Percentiles rank a stretch among this genome's conserved stretches.
These are phyloP conservation scores for Sugiyamaella castrensis DNA, from an alignment of 1,139 yeast species.

Conservation along the genomic window DNA sequence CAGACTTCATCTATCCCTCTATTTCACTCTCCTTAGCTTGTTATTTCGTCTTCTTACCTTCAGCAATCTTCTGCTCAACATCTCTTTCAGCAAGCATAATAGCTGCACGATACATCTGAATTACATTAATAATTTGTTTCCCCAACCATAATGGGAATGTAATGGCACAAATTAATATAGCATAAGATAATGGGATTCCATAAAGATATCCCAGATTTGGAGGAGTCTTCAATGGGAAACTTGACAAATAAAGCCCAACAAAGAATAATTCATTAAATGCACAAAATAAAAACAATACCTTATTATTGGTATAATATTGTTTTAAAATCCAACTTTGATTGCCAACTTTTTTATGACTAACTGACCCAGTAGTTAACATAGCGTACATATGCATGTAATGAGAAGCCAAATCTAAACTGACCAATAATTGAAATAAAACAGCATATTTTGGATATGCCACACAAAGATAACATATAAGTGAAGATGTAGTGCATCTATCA, in stretches of 20 bases:
- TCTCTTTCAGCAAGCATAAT: conserved; percentile 75
- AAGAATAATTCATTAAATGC: conserved; percentile 91
- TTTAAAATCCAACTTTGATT: conserved; percentile 70
- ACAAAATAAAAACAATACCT: conserved; percentile 82
- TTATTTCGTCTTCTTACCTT: too few relatives aligned
- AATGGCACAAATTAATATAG: conserved; percentile 60
- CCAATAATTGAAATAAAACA: conserved; percentile 77
- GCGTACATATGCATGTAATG: conserved; percentile 99
- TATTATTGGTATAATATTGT: conserved; percentile 82
- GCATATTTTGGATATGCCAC: conserved; percentile 68
- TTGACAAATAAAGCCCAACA: conserved; percentile 78
- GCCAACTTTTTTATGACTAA: conserved; percentile 82
- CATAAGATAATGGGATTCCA: conserved; percentile 53
- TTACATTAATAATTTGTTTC: conserved; percentile 86
- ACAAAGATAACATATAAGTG: conserved; percentile 80
- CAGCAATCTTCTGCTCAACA: conserved; percentile 52
- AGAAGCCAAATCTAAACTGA: conserved; percentile 86
- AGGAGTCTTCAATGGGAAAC: conserved; percentile 51
- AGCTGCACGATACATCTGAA: conserved; percentile 87
- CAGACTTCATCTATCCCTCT: too few relatives aligned
- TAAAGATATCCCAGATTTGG: conserved; percentile 42
- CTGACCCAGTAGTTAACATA: conserved; percentile 72
- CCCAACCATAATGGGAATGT: conserved; percentile 86
- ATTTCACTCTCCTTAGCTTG: too few relatives aligned
- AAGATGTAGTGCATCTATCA: conserved; percentile 93